A percentile compares a stretch with the other conserved stretches of the same genome.
These are phyloP conservation scores for Protomyces gravidus DNA, from an alignment of 1,139 yeast species.

Conservation along the genomic window DNA sequence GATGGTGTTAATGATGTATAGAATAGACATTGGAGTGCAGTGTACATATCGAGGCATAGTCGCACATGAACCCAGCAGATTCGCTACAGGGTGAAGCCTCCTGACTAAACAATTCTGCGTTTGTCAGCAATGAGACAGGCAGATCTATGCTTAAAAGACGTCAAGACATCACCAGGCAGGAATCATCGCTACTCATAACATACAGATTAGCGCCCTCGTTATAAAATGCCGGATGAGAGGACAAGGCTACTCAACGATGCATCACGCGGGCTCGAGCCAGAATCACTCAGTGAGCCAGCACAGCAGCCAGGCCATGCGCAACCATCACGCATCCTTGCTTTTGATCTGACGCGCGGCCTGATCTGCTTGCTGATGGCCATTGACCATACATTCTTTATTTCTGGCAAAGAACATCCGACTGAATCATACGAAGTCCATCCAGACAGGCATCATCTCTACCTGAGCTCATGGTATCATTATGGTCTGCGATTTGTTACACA, in stretches of 20 bases:
- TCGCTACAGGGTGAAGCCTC: no score
- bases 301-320: not conserved
- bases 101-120: no score
- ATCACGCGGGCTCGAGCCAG: not conserved
- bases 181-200: no score
- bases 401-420: conserved; percentile 27
- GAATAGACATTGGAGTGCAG: no score
- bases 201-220: no score
- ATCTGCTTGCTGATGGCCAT: conserved; percentile 25
- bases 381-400: conserved; percentile 24
- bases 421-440: conserved; percentile 17
- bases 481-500: conserved; percentile 25
- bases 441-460: conserved; percentile 16
- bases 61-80: no score
- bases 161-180: no score
- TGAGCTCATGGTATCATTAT: conserved; percentile 13
- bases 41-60: no score
- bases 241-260: not conserved
- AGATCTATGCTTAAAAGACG: no score
- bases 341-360: conserved; percentile 25
- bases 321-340: not conserved
- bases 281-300: not conserved
- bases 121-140: no score
- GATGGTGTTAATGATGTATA: no score
- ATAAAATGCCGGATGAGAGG: not conserved